Percentiles rank a stretch among this genome's conserved stretches.
phyloP scores from a whole-genome alignment of 2,329 filamentous ascomycete species.

The Epichloe coenophiala region DNA sequence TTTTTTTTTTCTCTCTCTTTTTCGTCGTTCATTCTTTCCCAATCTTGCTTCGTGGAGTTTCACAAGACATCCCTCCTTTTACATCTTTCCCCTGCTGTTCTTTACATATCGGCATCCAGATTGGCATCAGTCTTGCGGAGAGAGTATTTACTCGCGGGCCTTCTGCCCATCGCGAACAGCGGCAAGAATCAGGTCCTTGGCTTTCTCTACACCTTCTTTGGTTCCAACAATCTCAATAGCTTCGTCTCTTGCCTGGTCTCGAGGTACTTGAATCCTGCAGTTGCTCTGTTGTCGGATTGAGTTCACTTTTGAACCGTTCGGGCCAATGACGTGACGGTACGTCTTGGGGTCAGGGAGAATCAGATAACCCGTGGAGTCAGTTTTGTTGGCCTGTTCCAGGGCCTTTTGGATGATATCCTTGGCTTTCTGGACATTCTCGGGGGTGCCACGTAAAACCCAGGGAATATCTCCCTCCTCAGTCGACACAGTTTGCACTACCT shows the following conservation, averaged over 20 bases:
- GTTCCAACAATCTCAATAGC: slow-evolving; percentile 82
- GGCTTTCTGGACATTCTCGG: slow-evolving; percentile 73
- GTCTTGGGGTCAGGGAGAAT: slow-evolving; percentile 79
- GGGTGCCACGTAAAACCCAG: slow-evolving; percentile 72
- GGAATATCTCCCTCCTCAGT: slow-evolving; percentile 62
- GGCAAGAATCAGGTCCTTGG: slow-evolving; percentile 77
- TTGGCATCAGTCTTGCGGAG: background rate
- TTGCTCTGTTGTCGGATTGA: slow-evolving; percentile 81
- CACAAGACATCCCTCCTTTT: background rate
- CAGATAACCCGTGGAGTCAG: slow-evolving; percentile 68
- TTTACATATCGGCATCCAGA: background rate
- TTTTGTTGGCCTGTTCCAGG: slow-evolving; percentile 56
- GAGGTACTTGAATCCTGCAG: slow-evolving; percentile 87
- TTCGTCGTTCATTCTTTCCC: background rate
- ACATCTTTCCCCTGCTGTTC: background rate
- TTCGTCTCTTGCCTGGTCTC: slow-evolving; percentile 60
- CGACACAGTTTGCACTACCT: slow-evolving; percentile 51
- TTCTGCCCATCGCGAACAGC: slow-evolving; percentile 53
- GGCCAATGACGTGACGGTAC: slow-evolving; percentile 83
- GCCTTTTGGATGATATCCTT: slow-evolving; percentile 61
- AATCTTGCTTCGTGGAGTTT: background rate
- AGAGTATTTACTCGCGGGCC: slow-evolving; percentile 14
- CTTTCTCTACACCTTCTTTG: slow-evolving; percentile 69
- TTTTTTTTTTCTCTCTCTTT: background rate
- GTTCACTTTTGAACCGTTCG: slow-evolving; percentile 83